Percentiles rank a stretch among this genome's conserved stretches.
Evolutionary conservation across 2,329 filamentous ascomycete genomes (phyloP).

Genomic region (Aspergillus ochraceus): DNA sequence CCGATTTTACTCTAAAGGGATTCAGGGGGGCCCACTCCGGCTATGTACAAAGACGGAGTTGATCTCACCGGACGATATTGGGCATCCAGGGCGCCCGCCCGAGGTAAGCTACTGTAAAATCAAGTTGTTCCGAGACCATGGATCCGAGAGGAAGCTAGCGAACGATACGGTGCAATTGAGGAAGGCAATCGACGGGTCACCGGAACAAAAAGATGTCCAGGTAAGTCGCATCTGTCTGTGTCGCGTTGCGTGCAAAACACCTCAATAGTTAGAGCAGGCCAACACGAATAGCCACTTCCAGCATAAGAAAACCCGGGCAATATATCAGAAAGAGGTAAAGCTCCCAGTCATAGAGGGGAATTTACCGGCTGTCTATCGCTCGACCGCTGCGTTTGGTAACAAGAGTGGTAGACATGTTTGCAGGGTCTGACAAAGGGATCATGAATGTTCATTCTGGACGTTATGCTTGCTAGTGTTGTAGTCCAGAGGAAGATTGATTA

Average conservation of each 20-base stretch:
- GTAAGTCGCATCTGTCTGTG: not conserved
- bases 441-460: not conserved
- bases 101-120: no score
- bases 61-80: no score
- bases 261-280: not conserved
- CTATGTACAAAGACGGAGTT: no score
- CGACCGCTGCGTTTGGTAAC: not conserved
- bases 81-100: no score
- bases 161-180: no score
- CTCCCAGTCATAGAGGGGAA: not conserved
- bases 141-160: no score
- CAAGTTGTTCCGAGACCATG: no score
- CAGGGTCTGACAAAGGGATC: not conserved
- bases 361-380: not conserved
- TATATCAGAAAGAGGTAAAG: not conserved
- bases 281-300: not conserved
- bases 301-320: not conserved
- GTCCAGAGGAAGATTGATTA: not conserved
- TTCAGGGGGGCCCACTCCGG: no score
- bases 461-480: not conserved
- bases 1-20: no score
- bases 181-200: not conserved
- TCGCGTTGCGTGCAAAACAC: not conserved
- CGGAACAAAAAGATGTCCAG: not conserved
- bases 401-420: not conserved